phyloP scores from a whole-genome alignment of 192 early-diverging fungal species.

The Mortierella hygrophila region DNA sequence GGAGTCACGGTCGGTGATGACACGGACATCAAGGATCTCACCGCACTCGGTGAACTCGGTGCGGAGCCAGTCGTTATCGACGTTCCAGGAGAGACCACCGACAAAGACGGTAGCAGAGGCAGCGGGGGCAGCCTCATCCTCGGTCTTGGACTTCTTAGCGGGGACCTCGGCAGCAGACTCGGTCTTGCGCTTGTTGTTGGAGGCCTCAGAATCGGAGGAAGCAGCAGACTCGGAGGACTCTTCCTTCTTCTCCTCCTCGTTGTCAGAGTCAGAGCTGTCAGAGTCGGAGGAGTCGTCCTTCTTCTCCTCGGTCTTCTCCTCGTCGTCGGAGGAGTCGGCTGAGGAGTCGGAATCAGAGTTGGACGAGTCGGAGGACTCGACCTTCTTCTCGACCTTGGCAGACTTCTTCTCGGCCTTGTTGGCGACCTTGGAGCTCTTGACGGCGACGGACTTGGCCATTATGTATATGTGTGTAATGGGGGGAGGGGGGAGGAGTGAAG shows the following conservation, averaged over 20 bases:
- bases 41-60: slow-evolving; percentile 77
- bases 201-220: slow-evolving; percentile 54
- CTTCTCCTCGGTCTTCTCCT: slow-evolving; percentile 47
- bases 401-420: slow-evolving; percentile 47
- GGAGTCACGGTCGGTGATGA: slow-evolving; percentile 76
- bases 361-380: slow-evolving; percentile 21
- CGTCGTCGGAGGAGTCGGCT: slow-evolving; percentile 45
- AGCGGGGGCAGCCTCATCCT: slow-evolving; percentile 32
- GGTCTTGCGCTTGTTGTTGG: slow-evolving; percentile 58
- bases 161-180: slow-evolving; percentile 52
- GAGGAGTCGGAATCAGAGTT: slow-evolving; percentile 53
- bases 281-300: slow-evolving; percentile 42
- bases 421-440: slow-evolving; percentile 38
- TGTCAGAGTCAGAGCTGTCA: slow-evolving; percentile 16
- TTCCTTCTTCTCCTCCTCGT: slow-evolving; percentile 51
- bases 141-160: slow-evolving; percentile 53
- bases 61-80: slow-evolving; percentile 70
- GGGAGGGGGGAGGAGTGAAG: background rate
- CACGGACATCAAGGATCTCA: slow-evolving; percentile 75
- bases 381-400: slow-evolving; percentile 52
- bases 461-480: background rate
- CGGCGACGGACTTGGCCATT: slow-evolving; percentile 39
- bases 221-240: slow-evolving; percentile 19
- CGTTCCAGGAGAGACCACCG: slow-evolving; percentile 77
- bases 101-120: slow-evolving; percentile 70